phyloP scores from a whole-genome alignment of 768 basidiomycete genomes.

The Tulasnella sp. region DNA sequence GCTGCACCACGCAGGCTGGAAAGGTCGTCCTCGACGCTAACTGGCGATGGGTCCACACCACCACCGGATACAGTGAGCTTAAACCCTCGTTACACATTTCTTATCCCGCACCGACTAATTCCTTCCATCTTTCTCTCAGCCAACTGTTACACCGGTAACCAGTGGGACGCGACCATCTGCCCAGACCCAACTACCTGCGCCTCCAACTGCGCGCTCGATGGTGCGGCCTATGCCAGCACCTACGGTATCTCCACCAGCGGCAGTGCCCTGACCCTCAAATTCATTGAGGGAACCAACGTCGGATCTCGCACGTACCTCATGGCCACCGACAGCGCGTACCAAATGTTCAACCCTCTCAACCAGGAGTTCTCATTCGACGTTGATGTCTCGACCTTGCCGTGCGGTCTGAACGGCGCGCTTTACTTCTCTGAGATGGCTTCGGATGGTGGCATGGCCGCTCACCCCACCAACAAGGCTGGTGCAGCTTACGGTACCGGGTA shows the following conservation, averaged over 20 bases:
- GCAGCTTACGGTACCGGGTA: slow-evolving; percentile 43
- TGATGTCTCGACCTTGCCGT: slow-evolving; percentile 18
- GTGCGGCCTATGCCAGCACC: slow-evolving; percentile 36
- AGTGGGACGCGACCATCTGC: too few species aligned
- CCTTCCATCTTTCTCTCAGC: too few species aligned
- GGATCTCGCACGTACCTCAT: slow-evolving; percentile 35
- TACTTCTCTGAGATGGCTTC: slow-evolving; percentile 51
- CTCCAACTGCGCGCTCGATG: slow-evolving; percentile 16
- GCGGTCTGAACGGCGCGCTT: too few species aligned
- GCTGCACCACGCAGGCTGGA: slow-evolving; percentile 21
- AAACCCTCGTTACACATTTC: too few species aligned
- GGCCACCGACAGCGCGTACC: slow-evolving; percentile 19
- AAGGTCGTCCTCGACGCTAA: slow-evolving; percentile 15
- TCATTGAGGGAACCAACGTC: slow-evolving; percentile 31
- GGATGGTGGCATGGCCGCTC: slow-evolving; percentile 47
- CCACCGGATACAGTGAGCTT: slow-evolving; percentile 26
- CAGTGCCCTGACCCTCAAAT: slow-evolving; percentile 38
- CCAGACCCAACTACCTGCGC: too few species aligned
- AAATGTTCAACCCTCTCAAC: not conserved
- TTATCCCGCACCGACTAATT: too few species aligned
- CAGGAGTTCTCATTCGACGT: slow-evolving; percentile 3
- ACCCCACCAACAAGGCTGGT: slow-evolving; percentile 47
- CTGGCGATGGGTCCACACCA: slow-evolving; percentile 27
- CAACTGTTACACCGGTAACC: too few species aligned
- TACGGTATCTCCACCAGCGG: slow-evolving; percentile 42